Evolutionary conservation across 108 stramenopile genomes (phyloP).

Genomic region (Pseudonitzschia multiseries): DNA sequence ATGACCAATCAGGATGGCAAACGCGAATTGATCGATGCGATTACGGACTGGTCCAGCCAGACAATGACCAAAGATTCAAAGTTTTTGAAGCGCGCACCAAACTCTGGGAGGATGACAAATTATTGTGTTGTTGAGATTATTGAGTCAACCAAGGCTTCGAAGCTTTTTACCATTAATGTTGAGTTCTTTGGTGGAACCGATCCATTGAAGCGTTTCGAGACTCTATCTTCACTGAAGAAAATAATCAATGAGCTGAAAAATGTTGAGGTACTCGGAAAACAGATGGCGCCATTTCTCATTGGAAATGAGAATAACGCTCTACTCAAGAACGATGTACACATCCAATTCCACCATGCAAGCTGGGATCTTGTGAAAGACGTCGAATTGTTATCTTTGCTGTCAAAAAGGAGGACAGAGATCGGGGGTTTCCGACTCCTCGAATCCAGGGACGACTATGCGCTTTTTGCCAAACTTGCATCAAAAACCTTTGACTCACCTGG

Average conservation of each 20-base stretch:
- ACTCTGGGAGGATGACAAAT: conserved; percentile 30
- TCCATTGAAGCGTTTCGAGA: conserved; percentile 40
- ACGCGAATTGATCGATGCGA: conserved; percentile 46
- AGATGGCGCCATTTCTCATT: conserved; percentile 54
- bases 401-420: conserved; percentile 61
- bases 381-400: conserved; percentile 69
- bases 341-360: conserved; percentile 58
- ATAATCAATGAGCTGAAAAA: conserved; percentile 28
- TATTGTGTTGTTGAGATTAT: conserved; percentile 60
- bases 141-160: conserved; percentile 34
- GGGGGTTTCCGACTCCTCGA: conserved; percentile 61
- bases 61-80: conserved; percentile 40
- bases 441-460: conserved; percentile 43
- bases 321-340: conserved; percentile 36
- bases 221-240: conserved; percentile 42
- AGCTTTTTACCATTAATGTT: conserved; percentile 48
- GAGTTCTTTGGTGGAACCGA: conserved; percentile 65
- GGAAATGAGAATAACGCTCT: conserved; percentile 26
- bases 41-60: conserved; percentile 65
- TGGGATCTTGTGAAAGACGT: conserved; percentile 72
- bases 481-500: conserved; percentile 29
- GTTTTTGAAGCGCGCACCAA: conserved; percentile 49
- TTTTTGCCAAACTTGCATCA: conserved; percentile 67
- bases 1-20: conserved; percentile 54
- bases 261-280: conserved; percentile 55